These are phyloP conservation scores for Eucalyptus erythrocorys DNA, from an alignment of 345 rosid species.

Conservation along the genomic window DNA sequence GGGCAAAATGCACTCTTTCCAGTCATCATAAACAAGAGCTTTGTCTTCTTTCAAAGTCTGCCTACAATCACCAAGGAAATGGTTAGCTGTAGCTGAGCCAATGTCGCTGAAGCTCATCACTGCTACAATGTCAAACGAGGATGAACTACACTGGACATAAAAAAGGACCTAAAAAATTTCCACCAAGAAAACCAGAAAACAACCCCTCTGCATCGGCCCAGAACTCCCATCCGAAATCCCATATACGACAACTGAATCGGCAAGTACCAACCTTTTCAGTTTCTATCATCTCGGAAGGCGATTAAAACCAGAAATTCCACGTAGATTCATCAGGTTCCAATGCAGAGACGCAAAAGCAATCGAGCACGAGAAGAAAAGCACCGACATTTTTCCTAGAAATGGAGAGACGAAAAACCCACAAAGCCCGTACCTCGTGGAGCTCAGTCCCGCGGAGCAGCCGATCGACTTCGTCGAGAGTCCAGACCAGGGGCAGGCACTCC, in stretches of 20 bases:
- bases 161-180: not conserved
- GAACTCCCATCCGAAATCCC: not conserved
- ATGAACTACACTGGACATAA: not conserved
- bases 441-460: conserved; percentile 67
- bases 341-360: not conserved
- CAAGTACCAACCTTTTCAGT: not conserved
- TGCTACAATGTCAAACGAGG: not conserved
- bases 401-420: not conserved
- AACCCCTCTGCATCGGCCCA: not conserved
- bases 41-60: conserved; percentile 78
- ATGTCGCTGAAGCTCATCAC: not conserved
- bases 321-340: not conserved
- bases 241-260: not conserved
- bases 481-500: conserved; percentile 56
- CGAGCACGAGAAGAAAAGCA: not conserved
- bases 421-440: conserved; percentile 55
- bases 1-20: conserved; percentile 64
- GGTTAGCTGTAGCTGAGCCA: not conserved
- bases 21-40: conserved; percentile 54
- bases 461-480: conserved; percentile 55
- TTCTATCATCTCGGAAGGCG: not conserved
- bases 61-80: conserved; percentile 17
- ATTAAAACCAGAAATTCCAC: not conserved
- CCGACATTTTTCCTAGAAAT: not conserved
- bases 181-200: not conserved